These are phyloP conservation scores for Microcyclospora tardicrescens DNA, from an alignment of 2,329 filamentous ascomycete genomes.

Conservation along the genomic window DNA sequence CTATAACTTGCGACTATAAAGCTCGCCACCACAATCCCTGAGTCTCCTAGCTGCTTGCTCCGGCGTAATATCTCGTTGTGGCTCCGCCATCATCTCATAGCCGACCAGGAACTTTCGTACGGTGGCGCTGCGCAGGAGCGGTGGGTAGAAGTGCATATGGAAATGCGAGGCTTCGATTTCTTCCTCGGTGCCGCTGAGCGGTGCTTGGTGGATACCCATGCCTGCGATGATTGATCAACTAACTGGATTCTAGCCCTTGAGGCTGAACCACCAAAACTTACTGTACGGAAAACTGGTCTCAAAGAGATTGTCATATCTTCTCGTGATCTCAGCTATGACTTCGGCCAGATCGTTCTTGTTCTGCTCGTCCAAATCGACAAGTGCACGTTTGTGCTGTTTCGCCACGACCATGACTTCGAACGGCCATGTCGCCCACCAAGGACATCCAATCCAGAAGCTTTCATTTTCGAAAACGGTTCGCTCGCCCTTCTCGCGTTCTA, in stretches of 20 bases:
- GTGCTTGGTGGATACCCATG: constrained; percentile 93
- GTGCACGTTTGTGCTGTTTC: constrained; percentile 68
- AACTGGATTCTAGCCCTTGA: not conserved
- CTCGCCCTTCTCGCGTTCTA: constrained; percentile 72
- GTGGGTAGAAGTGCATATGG: constrained; percentile 96
- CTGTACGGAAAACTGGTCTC: constrained; percentile 95
- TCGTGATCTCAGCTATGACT: constrained; percentile 73
- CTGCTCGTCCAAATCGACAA: constrained; percentile 63
- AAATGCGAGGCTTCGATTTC: constrained; percentile 82
- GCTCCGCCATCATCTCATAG: constrained; percentile 92
- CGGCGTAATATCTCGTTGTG: constrained; percentile 95
- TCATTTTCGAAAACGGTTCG: constrained; percentile 81
- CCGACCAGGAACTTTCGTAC: constrained; percentile 94
- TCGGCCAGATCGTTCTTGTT: constrained; percentile 69
- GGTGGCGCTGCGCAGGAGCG: constrained; percentile 78
- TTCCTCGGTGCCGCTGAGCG: constrained; percentile 64
- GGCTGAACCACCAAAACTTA: constrained; percentile 27
- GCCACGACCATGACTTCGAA: constrained; percentile 88
- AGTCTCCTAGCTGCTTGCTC: constrained; percentile 80
- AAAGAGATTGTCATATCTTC: constrained; percentile 92
- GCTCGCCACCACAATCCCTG: constrained; percentile 60
- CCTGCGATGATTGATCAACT: constrained; percentile 31
- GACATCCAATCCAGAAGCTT: constrained; percentile 74
- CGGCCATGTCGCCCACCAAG: constrained; percentile 97
- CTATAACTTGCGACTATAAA: constrained; percentile 57